These are phyloP conservation scores for Backusella psychrophila DNA, from an alignment of 192 early-diverging fungal genomes.

Conservation along the genomic window DNA sequence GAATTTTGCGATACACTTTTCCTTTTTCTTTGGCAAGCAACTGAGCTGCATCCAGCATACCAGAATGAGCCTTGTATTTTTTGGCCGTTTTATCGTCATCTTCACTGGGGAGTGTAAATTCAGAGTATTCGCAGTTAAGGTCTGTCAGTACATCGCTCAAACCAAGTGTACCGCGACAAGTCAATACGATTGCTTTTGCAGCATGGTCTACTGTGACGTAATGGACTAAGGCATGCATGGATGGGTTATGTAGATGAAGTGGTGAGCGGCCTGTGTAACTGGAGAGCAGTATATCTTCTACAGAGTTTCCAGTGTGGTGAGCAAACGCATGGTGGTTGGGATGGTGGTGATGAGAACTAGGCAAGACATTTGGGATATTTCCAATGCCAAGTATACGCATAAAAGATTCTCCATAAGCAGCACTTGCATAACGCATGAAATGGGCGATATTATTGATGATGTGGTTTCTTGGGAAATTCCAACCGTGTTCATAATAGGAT, in stretches of 20 bases:
- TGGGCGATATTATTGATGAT: conserved; percentile 65
- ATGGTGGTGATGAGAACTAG: conserved; percentile 25
- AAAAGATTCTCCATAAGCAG: conserved; percentile 70
- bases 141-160: conserved; percentile 86
- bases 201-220: conserved; percentile 86
- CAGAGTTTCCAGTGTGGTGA: conserved; percentile 67
- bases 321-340: conserved; percentile 62
- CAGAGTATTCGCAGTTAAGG: conserved; percentile 74
- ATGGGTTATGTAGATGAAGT: conserved; percentile 44
- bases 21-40: conserved; percentile 65
- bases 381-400: conserved; percentile 72
- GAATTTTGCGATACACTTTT: conserved; percentile 68
- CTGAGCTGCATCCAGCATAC: conserved; percentile 82
- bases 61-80: conserved; percentile 70
- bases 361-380: conserved; percentile 37
- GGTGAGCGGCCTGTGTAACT: conserved; percentile 49
- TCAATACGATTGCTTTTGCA: conserved; percentile 71
- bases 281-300: conserved; percentile 74
- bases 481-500: conserved; percentile 34
- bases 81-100: background rate
- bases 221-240: conserved; percentile 71
- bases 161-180: conserved; percentile 86
- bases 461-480: conserved; percentile 54
- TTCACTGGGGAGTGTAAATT: conserved; percentile 43
- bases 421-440: conserved; percentile 67